Percentiles rank a stretch among this genome's conserved stretches.
These are phyloP conservation scores for Aspergillus sparsus DNA, from an alignment of 495 filamentous ascomycete genomes.

Conservation along the genomic window DNA sequence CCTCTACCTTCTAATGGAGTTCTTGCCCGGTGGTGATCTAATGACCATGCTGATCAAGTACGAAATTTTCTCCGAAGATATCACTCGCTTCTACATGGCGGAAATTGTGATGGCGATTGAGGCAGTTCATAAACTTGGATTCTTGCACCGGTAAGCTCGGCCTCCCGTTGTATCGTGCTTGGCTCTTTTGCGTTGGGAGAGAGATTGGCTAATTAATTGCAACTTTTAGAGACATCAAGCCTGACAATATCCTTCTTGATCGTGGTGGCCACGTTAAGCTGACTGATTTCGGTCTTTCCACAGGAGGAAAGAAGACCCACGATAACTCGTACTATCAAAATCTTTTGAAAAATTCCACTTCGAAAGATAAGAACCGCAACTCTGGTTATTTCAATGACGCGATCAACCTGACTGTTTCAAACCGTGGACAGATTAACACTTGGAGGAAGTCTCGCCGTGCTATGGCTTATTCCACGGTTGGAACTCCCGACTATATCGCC, in stretches of 20 bases:
- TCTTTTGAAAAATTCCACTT: constrained; percentile 82
- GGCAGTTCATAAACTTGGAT: constrained; percentile 94
- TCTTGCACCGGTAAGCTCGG: constrained; percentile 86
- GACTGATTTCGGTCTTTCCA: constrained; percentile 97
- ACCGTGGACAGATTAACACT: constrained; percentile 94
- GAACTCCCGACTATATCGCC: constrained; percentile 97
- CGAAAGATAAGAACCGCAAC: constrained; percentile 68
- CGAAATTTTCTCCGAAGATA: constrained; percentile 98
- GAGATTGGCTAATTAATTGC: constrained; percentile 18
- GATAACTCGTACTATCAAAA: constrained; percentile 98
- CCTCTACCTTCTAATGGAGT: constrained; percentile 99
- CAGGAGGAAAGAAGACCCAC: constrained; percentile 95
- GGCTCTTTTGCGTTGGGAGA: not conserved
- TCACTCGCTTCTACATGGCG: constrained; percentile 99
- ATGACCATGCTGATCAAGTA: constrained; percentile 99
- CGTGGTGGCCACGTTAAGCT: constrained; percentile 96
- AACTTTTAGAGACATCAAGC: constrained; percentile 86
- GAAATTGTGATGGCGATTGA: constrained; percentile 97
- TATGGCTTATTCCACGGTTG: constrained; percentile 97
- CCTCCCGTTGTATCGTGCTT: not conserved
- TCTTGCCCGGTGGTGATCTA: constrained; percentile 93
- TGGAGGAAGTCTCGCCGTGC: constrained; percentile 93
- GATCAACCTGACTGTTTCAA: constrained; percentile 97
- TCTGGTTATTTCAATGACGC: constrained; percentile 91
- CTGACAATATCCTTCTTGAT: constrained; percentile 97